phyloP scores from a whole-genome alignment of 2,329 filamentous ascomycete species.

The Paraphaeosphaeria sporulosa region DNA sequence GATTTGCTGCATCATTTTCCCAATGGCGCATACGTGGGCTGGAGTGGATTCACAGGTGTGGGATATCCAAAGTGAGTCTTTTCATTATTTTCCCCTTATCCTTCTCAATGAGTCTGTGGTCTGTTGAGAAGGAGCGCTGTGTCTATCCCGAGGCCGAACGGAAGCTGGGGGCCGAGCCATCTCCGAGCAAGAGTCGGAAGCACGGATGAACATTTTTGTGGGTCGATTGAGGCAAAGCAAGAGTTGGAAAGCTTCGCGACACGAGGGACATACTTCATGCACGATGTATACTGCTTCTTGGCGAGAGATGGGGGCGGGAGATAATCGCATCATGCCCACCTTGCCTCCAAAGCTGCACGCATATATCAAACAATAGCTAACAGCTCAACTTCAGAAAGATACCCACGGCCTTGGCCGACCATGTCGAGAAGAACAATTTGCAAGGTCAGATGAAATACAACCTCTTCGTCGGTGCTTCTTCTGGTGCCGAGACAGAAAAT shows the following conservation, averaged over 20 bases:
- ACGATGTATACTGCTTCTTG: neutral
- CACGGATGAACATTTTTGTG: neutral
- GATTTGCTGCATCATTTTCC: constrained; percentile 84
- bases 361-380: constrained; percentile 11
- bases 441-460: constrained; percentile 86
- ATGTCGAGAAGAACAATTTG: constrained; percentile 85
- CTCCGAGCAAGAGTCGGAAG: constrained; percentile 20
- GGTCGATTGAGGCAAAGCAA: neutral
- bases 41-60: constrained; percentile 90
- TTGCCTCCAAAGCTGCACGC: neutral
- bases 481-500: constrained; percentile 89
- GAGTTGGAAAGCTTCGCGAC: neutral
- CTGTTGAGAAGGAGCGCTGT: constrained; percentile 14
- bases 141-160: constrained; percentile 35
- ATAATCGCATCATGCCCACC: neutral
- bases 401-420: constrained; percentile 82
- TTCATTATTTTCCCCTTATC: neutral
- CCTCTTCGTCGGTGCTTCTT: constrained; percentile 89
- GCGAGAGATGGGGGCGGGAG: neutral
- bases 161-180: constrained; percentile 35
- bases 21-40: constrained; percentile 85
- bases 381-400: constrained; percentile 67
- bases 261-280: neutral
- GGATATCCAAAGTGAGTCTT: constrained; percentile 80
- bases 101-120: constrained; percentile 12